phyloP scores from a whole-genome alignment of 2,329 filamentous ascomycete species.

The Ceratocystis eucalypticola region DNA sequence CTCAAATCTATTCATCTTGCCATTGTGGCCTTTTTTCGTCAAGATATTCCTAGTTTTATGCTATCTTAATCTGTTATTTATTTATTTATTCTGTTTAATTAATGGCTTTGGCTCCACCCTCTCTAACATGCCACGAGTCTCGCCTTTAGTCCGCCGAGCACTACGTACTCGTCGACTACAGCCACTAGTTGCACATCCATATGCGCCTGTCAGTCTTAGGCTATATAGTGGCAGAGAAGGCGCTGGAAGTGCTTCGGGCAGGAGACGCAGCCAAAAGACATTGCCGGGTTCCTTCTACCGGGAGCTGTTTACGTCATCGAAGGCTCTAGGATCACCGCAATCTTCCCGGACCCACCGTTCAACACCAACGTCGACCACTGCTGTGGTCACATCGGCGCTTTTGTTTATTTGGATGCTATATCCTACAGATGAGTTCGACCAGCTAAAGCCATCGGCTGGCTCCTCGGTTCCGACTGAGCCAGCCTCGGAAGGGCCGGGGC shows the following conservation, averaged over 20 bases:
- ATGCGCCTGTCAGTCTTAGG: neutral
- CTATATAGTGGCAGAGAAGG: neutral
- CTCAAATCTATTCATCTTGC: neutral
- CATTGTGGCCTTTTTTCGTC: neutral
- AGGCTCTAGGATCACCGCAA: neutral
- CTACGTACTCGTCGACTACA: neutral
- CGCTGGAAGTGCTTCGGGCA: neutral
- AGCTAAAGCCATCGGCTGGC: slow-evolving; percentile 5
- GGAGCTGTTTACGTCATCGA: slow-evolving; percentile 15
- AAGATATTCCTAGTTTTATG: neutral
- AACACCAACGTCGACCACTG: slow-evolving; percentile 7
- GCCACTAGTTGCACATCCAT: neutral
- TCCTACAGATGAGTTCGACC: slow-evolving; percentile 31
- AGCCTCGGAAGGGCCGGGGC: slow-evolving; percentile 7
- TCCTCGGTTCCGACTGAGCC: slow-evolving; percentile 3
- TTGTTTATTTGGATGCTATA: slow-evolving; percentile 34
- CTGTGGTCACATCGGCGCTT: slow-evolving; percentile 19
- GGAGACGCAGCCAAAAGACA: neutral
- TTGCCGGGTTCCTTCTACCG: slow-evolving; percentile 15
- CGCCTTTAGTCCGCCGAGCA: slow-evolving; percentile 12
- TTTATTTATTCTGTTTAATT: neutral
- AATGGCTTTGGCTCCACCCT: neutral
- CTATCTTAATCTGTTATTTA: neutral
- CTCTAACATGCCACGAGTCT: slow-evolving; percentile 13
- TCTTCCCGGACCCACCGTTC: neutral